phyloP scores from a whole-genome alignment of 2,329 filamentous ascomycete genomes.

The Trichoderma atrobrunneum region DNA sequence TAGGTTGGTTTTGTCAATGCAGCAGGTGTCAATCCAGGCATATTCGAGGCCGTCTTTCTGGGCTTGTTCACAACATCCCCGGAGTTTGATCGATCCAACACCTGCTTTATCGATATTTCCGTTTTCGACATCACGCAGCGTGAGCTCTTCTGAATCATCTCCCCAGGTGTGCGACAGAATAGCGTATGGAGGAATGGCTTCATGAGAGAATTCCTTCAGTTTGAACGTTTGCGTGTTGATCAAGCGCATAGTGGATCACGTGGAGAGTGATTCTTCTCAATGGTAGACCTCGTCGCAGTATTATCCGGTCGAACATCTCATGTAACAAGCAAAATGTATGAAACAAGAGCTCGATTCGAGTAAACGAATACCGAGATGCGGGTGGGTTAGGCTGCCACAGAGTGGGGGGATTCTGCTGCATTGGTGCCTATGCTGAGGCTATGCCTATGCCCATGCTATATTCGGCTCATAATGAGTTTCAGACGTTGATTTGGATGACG shows the following conservation, averaged over 20 bases:
- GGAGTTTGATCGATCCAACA: background rate
- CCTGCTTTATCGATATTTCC: background rate
- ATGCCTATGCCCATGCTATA: background rate
- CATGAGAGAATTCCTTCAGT: constrained; percentile 23
- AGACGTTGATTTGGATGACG: background rate
- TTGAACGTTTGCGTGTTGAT: constrained; percentile 23
- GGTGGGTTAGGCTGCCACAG: background rate
- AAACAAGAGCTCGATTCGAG: background rate
- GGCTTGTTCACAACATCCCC: constrained; percentile 20
- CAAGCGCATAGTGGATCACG: constrained; percentile 23
- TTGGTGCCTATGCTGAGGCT: background rate
- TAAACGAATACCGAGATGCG: background rate
- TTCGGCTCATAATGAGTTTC: too few relatives aligned
- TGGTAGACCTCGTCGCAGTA: accelerated
- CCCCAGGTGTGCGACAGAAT: constrained; percentile 35
- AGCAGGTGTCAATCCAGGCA: constrained; percentile 25
- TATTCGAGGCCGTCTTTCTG: constrained; percentile 20
- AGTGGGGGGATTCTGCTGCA: background rate
- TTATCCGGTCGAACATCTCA: too few relatives aligned
- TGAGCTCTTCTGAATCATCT: constrained; percentile 1
- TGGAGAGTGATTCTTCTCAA: too few relatives aligned
- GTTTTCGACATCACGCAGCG: background rate
- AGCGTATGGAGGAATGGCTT: constrained; percentile 26
- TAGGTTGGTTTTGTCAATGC: constrained; percentile 21
- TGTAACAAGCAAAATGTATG: too few relatives aligned